Conservation (phyloP, 2,329 filamentous ascomycete species). For the Huntiella bhutanensis region DNA sequence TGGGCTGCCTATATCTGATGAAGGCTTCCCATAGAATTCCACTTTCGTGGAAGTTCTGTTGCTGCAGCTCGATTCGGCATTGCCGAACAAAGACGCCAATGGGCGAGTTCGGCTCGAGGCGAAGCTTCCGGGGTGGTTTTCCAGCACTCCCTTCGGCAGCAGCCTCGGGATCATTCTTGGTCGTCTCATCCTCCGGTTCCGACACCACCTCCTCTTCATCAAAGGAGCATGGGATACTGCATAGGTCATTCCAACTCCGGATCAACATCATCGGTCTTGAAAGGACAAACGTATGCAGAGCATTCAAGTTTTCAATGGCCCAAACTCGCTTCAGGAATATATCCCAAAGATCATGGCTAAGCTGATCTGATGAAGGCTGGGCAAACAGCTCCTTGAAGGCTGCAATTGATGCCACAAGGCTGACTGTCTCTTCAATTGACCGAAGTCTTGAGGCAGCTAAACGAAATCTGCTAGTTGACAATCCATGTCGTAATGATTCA, state of each 20-base stretch:
- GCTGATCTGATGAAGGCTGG: conserved; percentile 33
- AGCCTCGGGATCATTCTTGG: conserved; percentile 22
- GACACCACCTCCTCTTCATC: neutral
- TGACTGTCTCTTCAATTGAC: conserved; percentile 30
- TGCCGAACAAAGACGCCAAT: conserved; percentile 65
- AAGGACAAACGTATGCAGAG: conserved; percentile 59
- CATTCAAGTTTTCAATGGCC: conserved; percentile 65
- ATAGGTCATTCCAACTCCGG: neutral
- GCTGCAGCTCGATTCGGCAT: conserved; percentile 58
- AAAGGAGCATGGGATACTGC: neutral
- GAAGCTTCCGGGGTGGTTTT: conserved; percentile 32
- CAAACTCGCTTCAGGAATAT: conserved; percentile 65
- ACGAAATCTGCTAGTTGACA: conserved; percentile 4
- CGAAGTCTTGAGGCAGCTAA: conserved; percentile 20
- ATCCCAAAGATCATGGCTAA: conserved; percentile 75
- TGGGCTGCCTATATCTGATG: conserved; percentile 61
- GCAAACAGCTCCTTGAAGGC: conserved; percentile 40
- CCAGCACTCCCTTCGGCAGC: conserved; percentile 42
- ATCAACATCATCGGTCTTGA: conserved; percentile 12
- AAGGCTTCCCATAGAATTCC: conserved; percentile 68
- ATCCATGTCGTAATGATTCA: conserved; percentile 14
- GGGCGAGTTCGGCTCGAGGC: conserved; percentile 54
- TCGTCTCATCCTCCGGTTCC: neutral
- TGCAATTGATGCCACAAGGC: conserved; percentile 34
- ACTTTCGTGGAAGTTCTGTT: conserved; percentile 62